Conservation (phyloP, 352 stramenopile genomes). For the Globisporangium recalcitrans region DNA sequence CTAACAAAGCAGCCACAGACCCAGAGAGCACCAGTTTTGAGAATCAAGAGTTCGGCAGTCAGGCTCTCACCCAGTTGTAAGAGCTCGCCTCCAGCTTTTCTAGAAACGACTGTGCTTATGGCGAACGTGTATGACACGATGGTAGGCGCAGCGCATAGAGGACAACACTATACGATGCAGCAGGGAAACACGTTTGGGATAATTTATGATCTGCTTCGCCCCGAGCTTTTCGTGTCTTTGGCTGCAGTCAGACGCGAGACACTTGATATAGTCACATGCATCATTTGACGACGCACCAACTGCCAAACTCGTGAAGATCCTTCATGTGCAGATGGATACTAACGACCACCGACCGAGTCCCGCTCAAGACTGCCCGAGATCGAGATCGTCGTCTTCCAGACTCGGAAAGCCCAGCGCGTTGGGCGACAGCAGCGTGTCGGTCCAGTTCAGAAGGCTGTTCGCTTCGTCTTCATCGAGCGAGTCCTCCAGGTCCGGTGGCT, state of each 20-base stretch:
- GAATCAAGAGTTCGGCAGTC: background rate
- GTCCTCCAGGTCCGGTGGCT: slow-evolving; percentile 39
- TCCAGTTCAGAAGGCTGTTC: slow-evolving; percentile 78
- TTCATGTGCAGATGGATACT: background rate
- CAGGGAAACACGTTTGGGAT: no score
- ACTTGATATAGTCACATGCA: background rate
- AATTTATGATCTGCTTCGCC: background rate
- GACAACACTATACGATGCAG: background rate
- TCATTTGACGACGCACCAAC: background rate
- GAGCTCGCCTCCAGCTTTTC: background rate
- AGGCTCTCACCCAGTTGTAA: background rate
- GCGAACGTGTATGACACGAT: background rate
- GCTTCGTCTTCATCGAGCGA: slow-evolving; percentile 74
- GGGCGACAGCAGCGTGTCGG: slow-evolving; percentile 53
- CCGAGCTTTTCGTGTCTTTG: background rate
- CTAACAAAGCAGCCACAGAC: background rate
- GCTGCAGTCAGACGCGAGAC: background rate
- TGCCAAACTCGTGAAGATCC: background rate
- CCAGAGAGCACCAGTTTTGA: background rate
- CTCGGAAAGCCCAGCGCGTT: slow-evolving; percentile 32
- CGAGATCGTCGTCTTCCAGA: slow-evolving; percentile 25
- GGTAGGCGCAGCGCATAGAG: background rate
- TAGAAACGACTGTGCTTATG: background rate
- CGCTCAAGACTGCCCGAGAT: background rate
- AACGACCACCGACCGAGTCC: background rate